These are phyloP conservation scores for Wickerhamomyces sp. DNA, from an alignment of 1,139 yeast species.

Conservation along the genomic window DNA sequence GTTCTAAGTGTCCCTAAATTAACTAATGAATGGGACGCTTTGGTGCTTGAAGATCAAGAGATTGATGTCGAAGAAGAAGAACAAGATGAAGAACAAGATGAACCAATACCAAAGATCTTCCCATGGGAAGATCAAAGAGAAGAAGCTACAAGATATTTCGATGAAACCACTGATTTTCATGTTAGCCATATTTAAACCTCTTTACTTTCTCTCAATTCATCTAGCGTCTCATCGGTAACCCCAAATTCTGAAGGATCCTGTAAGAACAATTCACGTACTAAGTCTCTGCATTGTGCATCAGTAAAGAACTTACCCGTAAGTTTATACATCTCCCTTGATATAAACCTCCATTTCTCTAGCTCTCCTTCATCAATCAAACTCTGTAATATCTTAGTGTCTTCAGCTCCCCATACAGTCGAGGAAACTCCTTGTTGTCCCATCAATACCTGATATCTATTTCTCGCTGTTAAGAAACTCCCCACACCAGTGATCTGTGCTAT, in stretches of 20 bases:
- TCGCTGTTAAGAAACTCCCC: slow-evolving; percentile 66
- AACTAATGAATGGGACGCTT: slow-evolving; percentile 11
- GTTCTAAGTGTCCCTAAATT: slow-evolving; percentile 8
- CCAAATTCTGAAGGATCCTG: slow-evolving; percentile 56
- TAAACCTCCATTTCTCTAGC: slow-evolving; percentile 63
- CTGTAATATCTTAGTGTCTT: slow-evolving; percentile 52
- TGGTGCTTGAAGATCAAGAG: slow-evolving; percentile 1
- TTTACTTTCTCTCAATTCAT: slow-evolving; percentile 3
- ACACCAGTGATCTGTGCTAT: slow-evolving; percentile 66
- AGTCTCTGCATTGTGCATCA: slow-evolving; percentile 51
- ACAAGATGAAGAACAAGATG: not conserved
- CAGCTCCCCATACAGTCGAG: slow-evolving; percentile 57
- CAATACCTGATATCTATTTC: slow-evolving; percentile 75
- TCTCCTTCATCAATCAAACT: slow-evolving; percentile 63
- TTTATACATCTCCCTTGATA: slow-evolving; percentile 58
- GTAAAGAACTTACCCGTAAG: slow-evolving; percentile 53
- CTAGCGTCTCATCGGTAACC: slow-evolving; percentile 36
- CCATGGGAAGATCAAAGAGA: slow-evolving; percentile 22
- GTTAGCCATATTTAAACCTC: slow-evolving; percentile 2
- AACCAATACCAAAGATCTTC: slow-evolving; percentile 16
- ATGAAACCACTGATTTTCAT: slow-evolving; percentile 14
- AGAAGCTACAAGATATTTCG: slow-evolving; percentile 16
- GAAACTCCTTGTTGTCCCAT: slow-evolving; percentile 85
- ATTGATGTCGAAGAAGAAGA: slow-evolving; percentile 2
- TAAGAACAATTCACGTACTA: slow-evolving; percentile 51